These are phyloP conservation scores for Leccinellum albellum DNA, from an alignment of 768 basidiomycete species.

Conservation along the genomic window DNA sequence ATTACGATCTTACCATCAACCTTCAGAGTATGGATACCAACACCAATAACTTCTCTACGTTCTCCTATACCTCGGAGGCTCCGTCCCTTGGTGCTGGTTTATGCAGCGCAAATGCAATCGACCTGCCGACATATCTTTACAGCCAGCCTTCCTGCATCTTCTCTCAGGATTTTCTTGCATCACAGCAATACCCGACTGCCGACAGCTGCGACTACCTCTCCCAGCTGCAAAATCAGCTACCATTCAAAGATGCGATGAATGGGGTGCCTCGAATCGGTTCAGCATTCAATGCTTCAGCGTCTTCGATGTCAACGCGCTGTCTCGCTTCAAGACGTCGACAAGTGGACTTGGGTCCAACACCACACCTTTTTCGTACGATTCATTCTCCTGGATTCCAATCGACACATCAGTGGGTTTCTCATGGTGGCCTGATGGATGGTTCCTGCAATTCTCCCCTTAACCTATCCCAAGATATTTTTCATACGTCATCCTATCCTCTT, in stretches of 20 bases:
- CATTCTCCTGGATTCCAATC: conserved; percentile 16
- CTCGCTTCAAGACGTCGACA: conserved; percentile 29
- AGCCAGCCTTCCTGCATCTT: conserved; percentile 1
- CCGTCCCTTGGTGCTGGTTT: neutral
- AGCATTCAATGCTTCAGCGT: conserved; percentile 11
- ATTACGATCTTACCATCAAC: conserved; percentile 5
- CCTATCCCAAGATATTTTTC: conserved; percentile 30
- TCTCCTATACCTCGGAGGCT: conserved; percentile 6
- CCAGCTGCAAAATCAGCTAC: conserved; percentile 10
- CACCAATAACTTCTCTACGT: neutral
- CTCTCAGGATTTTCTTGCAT: conserved; percentile 7
- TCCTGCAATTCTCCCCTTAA: conserved; percentile 13
- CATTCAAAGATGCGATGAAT: conserved; percentile 14
- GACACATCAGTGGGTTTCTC: conserved; percentile 11
- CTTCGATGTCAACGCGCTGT: conserved; percentile 32
- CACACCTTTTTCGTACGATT: conserved; percentile 6
- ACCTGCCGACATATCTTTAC: conserved; percentile 7
- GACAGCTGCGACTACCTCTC: conserved; percentile 10
- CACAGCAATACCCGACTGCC: conserved; percentile 6
- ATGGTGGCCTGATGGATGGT: conserved; percentile 9
- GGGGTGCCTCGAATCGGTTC: conserved; percentile 10
- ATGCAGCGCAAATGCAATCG: neutral
- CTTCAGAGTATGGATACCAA: conserved; percentile 1
- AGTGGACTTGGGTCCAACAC: conserved; percentile 15
- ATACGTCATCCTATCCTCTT: conserved; percentile 25